Base-by-base conservation (phyloP, 192 early-diverging fungal genomes). In the Coemansia sp. region DNA sequence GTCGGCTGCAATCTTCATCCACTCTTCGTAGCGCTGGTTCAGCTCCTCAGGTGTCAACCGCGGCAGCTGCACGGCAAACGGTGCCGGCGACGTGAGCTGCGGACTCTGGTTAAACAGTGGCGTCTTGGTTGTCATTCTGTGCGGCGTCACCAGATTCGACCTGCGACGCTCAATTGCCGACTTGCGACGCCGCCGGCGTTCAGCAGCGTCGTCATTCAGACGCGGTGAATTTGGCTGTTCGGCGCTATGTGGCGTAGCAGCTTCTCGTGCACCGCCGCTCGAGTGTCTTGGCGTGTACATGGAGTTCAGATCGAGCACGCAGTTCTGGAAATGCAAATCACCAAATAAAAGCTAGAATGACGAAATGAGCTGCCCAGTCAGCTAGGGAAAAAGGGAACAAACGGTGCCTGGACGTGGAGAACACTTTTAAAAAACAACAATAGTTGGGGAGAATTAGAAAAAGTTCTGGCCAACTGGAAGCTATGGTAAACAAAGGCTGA, bases 1-100 rank as follows among this genome's bases (percentile, higher is more conserved):
- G 71, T 98, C 95, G 0, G 95, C 94, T 9, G 91, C 93, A 78
- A 98, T 91, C 76, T 97, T 96, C 84, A 98, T 90, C 93, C 93
- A 97, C 77, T 98, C 93, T 58, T 98, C 95, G 71, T 89, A 90
- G 34, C 83, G 82, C 50, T 83, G 67, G 47, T 84, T 84, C 60
- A 85, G 82, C 51, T 85, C 86, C 56, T 86, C 84, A 17, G 75
- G 74, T 2, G 73, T 81, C 62, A 79, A 63, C 7, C 65, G 69
- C 48, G 68, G 68, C 18, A 83, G 64, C 77, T 80, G 77, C 58
- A 80, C 72, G 1, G 77, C 67, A 68, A 74, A 80, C 47, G 67
- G 52, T 8, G 67, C 68, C 15, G 71, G 72, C 51, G 77, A 74
- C 21, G 23, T 38, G 4, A 78, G 59, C 56, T 69, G 70, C 42